A percentile compares a stretch with the other conserved stretches of the same genome.
Conservation (phyloP, 495 filamentous ascomycete species). For the Opeltia flavorubescens region DNA sequence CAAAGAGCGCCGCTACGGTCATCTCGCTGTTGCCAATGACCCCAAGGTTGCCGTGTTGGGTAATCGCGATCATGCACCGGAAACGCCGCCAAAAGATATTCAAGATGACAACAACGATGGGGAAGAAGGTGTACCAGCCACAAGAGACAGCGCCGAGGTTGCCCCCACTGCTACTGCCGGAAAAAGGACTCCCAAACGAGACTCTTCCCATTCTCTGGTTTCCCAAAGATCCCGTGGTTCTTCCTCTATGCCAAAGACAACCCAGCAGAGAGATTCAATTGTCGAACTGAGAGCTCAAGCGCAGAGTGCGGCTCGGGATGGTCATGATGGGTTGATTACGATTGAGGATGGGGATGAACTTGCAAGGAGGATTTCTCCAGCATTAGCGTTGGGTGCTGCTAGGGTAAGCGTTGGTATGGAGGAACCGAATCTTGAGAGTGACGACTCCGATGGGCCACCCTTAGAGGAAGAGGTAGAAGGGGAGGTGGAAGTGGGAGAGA, state of each 20-base stretch:
- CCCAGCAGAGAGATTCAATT: background rate
- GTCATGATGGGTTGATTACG: background rate
- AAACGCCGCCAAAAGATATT: background rate
- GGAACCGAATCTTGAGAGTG: slow-evolving; percentile 4
- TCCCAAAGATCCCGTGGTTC: background rate
- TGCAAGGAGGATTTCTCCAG: background rate
- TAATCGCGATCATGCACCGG: background rate
- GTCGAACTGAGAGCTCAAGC: background rate
- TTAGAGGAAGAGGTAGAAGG: background rate
- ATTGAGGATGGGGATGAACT: slow-evolving; percentile 1
- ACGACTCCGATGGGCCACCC: slow-evolving; percentile 7
- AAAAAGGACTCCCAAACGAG: background rate
- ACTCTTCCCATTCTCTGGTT: background rate
- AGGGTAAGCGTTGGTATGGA: background rate
- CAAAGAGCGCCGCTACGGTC: slow-evolving; percentile 5
- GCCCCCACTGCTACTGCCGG: background rate
- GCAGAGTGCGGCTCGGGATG: background rate
- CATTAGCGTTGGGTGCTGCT: slow-evolving; percentile 3
- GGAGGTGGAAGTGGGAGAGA: too few species aligned
- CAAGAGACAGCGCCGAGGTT: background rate
- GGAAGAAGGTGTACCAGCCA: background rate
- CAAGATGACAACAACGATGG: background rate
- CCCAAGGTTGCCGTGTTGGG: background rate
- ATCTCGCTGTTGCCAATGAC: slow-evolving; percentile 5
- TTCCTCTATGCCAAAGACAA: background rate